phyloP scores from a whole-genome alignment of 768 basidiomycete species.

The Myochromella boudieri region DNA sequence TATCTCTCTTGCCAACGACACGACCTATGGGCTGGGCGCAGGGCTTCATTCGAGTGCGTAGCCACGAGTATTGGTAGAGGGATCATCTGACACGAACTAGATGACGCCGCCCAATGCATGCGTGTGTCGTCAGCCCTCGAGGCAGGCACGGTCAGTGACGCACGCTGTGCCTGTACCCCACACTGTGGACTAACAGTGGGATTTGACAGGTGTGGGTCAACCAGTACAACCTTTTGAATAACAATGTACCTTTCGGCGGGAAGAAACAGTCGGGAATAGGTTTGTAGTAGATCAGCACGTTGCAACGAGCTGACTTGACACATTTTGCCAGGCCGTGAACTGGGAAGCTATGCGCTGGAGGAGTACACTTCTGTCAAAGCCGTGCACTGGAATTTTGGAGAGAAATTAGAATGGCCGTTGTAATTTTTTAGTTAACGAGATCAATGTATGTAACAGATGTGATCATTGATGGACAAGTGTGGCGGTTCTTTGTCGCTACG shows the following conservation, averaged over 20 bases:
- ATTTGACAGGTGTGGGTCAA: conserved; percentile 81
- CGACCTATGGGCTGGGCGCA: conserved; percentile 88
- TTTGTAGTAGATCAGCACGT: conserved; percentile 29
- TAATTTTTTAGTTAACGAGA: conserved; percentile 26
- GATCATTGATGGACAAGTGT: too few relatives aligned
- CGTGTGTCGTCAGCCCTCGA: conserved; percentile 83
- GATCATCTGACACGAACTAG: too few relatives aligned
- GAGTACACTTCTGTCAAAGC: conserved; percentile 85
- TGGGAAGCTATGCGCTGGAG: conserved; percentile 81
- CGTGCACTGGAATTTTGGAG: conserved; percentile 87
- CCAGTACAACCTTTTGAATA: conserved; percentile 79
- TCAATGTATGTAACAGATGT: too few relatives aligned
- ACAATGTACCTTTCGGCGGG: conserved; percentile 94
- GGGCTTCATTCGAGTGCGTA: conserved; percentile 85
- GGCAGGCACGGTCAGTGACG: conserved; percentile 74
- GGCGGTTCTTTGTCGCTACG: too few relatives aligned
- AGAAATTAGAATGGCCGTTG: conserved; percentile 77
- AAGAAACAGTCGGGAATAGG: conserved; percentile 92
- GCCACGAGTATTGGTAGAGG: too few relatives aligned
- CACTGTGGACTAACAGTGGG: neutral
- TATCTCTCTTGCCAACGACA: conserved; percentile 81
- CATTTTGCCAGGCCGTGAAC: conserved; percentile 67
- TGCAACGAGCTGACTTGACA: neutral
- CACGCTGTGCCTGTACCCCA: neutral
- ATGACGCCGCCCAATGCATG: conserved; percentile 87